phyloP scores from a whole-genome alignment of 768 basidiomycete genomes.

The Amanita inopinata region DNA sequence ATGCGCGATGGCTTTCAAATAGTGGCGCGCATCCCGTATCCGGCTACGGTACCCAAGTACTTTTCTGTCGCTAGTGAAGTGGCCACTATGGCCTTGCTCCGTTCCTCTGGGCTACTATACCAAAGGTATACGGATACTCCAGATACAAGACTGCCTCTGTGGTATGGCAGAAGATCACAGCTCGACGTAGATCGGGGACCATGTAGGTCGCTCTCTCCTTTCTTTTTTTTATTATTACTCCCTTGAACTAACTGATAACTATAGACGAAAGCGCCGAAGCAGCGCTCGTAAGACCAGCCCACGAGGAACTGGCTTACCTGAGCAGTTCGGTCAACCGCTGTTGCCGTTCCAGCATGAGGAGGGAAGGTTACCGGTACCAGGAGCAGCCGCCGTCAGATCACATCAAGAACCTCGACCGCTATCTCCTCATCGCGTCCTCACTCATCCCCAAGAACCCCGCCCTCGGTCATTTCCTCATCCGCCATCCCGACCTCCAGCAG shows the following conservation, averaged over 20 bases:
- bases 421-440: slow-evolving; percentile 37
- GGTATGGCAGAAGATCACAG: not conserved
- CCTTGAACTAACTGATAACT: slow-evolving; percentile 22
- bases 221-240: slow-evolving; percentile 17
- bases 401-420: slow-evolving; percentile 38
- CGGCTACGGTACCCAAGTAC: slow-evolving; percentile 18
- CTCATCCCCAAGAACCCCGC: slow-evolving; percentile 31
- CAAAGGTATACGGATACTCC: slow-evolving; percentile 22
- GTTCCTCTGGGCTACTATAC: slow-evolving; percentile 20
- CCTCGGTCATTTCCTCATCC: slow-evolving; percentile 36
- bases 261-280: slow-evolving; percentile 35
- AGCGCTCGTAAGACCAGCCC: slow-evolving; percentile 30
- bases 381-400: slow-evolving; percentile 33
- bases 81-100: slow-evolving; percentile 25
- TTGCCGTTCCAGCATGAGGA: slow-evolving; percentile 32
- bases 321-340: slow-evolving; percentile 37
- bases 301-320: slow-evolving; percentile 42
- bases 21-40: slow-evolving; percentile 25
- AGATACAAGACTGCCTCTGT: slow-evolving; percentile 12
- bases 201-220: slow-evolving; percentile 31
- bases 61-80: slow-evolving; percentile 27
- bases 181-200: not conserved
- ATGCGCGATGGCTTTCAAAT: slow-evolving; percentile 23
- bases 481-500: slow-evolving; percentile 42
- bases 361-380: slow-evolving; percentile 34